Conservation (phyloP, 1,139 yeast species). For the Yamadazyma trypodendri region DNA sequence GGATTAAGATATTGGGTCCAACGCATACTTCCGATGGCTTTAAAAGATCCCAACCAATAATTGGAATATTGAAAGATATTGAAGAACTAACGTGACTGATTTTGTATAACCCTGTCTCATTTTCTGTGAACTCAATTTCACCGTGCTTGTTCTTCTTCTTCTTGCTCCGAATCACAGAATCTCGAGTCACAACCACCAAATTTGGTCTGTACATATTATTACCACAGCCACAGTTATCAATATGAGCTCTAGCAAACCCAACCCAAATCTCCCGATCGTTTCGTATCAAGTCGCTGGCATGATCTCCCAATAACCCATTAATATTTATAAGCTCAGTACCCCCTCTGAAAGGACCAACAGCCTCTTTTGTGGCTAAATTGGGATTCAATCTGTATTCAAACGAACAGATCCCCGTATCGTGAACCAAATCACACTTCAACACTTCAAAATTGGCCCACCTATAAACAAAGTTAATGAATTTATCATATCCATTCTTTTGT, state of each 20-base stretch:
- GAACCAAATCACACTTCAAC: slow-evolving; percentile 29
- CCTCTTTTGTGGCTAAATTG: slow-evolving; percentile 15
- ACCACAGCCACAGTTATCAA: slow-evolving; percentile 37
- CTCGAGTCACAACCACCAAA: slow-evolving; percentile 25
- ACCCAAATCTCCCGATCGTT: slow-evolving; percentile 29
- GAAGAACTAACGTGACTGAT: slow-evolving; percentile 35
- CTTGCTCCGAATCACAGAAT: slow-evolving; percentile 8
- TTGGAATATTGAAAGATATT: slow-evolving; percentile 33
- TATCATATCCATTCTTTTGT: slow-evolving; percentile 23
- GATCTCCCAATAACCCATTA: slow-evolving; percentile 19
- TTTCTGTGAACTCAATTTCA: slow-evolving; percentile 10
- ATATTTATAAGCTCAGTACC: slow-evolving; percentile 36
- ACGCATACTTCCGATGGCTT: slow-evolving; percentile 26
- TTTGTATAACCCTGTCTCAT: slow-evolving; percentile 18
- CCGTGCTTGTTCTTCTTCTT: slow-evolving; percentile 10
- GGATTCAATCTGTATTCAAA: slow-evolving; percentile 23
- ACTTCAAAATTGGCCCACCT: slow-evolving; percentile 39
- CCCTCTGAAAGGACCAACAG: slow-evolving; percentile 37
- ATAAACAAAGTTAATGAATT: slow-evolving; percentile 31
- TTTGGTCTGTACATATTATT: slow-evolving; percentile 36
- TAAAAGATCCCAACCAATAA: slow-evolving; percentile 30
- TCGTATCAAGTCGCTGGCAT: slow-evolving; percentile 12
- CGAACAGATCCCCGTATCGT: slow-evolving; percentile 25
- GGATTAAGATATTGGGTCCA: slow-evolving; percentile 34
- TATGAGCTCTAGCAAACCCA: slow-evolving; percentile 39